Conservation (phyloP, 1,139 yeast species). For the Lodderomyces jiufengensis region DNA sequence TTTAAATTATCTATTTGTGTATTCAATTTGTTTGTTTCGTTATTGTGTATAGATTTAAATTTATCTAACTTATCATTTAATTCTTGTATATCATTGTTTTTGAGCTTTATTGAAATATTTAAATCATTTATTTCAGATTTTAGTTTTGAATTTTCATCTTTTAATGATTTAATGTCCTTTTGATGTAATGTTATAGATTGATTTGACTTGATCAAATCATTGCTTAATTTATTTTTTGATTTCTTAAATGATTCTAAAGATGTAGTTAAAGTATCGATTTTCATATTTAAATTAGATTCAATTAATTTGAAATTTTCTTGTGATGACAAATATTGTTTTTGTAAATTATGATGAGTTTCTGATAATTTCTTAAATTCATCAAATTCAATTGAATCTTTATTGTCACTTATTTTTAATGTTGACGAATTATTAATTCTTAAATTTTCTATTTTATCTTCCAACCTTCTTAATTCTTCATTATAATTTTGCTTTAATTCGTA, state of each 20-base stretch:
- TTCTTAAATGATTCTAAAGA: constrained; percentile 34
- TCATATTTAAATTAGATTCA: constrained; percentile 49
- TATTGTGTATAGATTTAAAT: constrained; percentile 27
- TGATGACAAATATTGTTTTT: constrained; percentile 63
- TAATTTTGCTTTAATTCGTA: constrained; percentile 33
- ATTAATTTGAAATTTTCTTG: constrained; percentile 64
- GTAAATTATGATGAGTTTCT: constrained; percentile 45
- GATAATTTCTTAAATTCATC: constrained; percentile 40
- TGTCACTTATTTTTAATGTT: constrained; percentile 6
- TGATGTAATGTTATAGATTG: constrained; percentile 19
- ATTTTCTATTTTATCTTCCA: constrained; percentile 48
- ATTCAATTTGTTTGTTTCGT: constrained; percentile 28
- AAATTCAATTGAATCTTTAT: constrained; percentile 18
- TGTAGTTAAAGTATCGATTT: constrained; percentile 43
- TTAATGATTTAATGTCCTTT: constrained; percentile 21
- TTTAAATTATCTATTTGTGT: constrained; percentile 25
- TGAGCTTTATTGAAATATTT: constrained; percentile 20
- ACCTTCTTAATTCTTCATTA: constrained; percentile 42
- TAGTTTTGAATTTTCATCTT: constrained; percentile 14
- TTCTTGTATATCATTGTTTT: constrained; percentile 24
- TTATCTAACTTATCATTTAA: constrained; percentile 30
- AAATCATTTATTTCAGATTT: constrained; percentile 18
- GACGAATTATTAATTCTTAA: constrained; percentile 23
- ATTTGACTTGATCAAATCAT: constrained; percentile 28
- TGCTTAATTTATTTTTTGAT: constrained; percentile 26